Evolutionary conservation across 2,329 filamentous ascomycete species (phyloP), one percentile per base, ranked within the genome.

Genomic region (Fusarium nanum): DNA sequence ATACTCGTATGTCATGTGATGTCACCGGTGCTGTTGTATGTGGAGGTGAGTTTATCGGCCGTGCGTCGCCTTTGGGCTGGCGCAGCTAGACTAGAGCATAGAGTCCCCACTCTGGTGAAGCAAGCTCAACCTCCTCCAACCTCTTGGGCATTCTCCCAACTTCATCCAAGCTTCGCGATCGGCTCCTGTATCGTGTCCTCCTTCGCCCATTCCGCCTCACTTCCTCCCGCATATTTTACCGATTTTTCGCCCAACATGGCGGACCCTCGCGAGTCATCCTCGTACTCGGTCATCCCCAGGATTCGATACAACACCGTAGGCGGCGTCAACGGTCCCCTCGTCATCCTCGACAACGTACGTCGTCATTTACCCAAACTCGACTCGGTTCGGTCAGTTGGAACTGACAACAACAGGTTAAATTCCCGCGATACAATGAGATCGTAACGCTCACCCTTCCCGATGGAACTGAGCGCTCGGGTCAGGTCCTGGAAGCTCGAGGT

Each of bases 401-500:
- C 76, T 79, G 69, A 79, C 68, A 68, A 57, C 20, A 63, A 55
- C 78, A 97, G 93, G 93, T 99, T 86, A 99, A 99, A 91, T 97
- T 94, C 82, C 96, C 96, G 70, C 88, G 90, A 80, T 99, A 93
- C 87, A 98, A 98, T 83, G 96, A 99, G 84, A 99, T 99, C 81
- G 96, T 99, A 73, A 94, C 92, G 69, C 84, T 99, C 81, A 98
- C 95, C 40, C 90, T 99, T 70, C 93, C 96, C 73, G 96, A 99
- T 91, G 96, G 96, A 81, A 92, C 93, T 50, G 90, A 95, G 83
- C 89, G 96, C 78, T 94, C 93, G 79, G 96, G 97, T 73, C 96
- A 98, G 83, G 96, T 99, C 74, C 86, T 99, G 75, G 97, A 99
- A 85, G 96, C 96, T 82, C 91, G 95, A 92, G 96, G 95, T 97